Percentiles rank a stretch among this genome's conserved stretches.
Conservation (phyloP, 2,329 filamentous ascomycete species). For the Clonostachys solani region DNA sequence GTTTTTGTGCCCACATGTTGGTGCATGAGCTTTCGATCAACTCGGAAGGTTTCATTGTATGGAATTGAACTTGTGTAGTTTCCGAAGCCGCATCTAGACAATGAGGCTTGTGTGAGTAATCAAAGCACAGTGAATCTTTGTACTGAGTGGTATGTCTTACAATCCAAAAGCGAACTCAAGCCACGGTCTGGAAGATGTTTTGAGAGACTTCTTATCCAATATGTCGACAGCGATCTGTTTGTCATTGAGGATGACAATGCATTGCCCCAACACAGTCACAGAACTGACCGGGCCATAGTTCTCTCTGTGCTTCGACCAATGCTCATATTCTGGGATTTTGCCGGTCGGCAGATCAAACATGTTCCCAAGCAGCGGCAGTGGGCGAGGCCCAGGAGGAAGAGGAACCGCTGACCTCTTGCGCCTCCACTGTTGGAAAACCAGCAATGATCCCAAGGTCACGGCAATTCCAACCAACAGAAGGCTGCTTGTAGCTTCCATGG, state of each 20-base stretch:
- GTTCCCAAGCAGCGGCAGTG: constrained; percentile 38
- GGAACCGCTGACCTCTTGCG: too few relatives aligned
- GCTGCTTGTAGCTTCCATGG: too few relatives aligned
- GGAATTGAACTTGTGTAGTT: constrained; percentile 9
- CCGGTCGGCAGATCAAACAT: constrained; percentile 32
- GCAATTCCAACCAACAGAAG: too few relatives aligned
- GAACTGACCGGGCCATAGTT: constrained; percentile 19
- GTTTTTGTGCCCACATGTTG: constrained; percentile 18
- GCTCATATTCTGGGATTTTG: constrained; percentile 18
- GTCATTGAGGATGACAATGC: constrained; percentile 34
- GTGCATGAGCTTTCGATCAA: constrained; percentile 16
- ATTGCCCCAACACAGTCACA: constrained; percentile 15
- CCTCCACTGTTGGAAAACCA: neutral
- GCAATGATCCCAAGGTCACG: neutral
- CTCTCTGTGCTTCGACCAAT: constrained; percentile 27
- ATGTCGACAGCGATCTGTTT: constrained; percentile 23
- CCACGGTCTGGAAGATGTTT: constrained; percentile 7
- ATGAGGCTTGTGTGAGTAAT: neutral
- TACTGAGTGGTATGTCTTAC: constrained; percentile 8
- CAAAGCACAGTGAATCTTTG: constrained; percentile 2
- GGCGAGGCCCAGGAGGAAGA: constrained; percentile 17
- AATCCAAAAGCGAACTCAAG: constrained; percentile 9
- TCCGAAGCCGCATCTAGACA: constrained; percentile 10
- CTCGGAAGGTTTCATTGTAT: constrained; percentile 13
- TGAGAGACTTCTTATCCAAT: constrained; percentile 16